phyloP scores from a whole-genome alignment of 129 eudicot genomes.

The Heracleum sosnowskyi region DNA sequence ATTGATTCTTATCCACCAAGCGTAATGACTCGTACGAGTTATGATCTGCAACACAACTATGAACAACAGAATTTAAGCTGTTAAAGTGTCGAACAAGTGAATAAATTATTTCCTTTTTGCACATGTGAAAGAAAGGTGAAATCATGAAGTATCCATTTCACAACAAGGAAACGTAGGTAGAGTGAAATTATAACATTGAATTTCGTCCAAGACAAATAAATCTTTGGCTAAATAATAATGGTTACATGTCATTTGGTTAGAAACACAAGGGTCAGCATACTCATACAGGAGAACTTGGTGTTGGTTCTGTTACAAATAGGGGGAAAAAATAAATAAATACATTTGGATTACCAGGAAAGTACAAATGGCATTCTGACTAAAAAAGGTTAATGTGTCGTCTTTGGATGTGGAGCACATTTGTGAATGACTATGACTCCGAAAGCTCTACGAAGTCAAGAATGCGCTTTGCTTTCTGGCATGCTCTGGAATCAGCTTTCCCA shows the following conservation, averaged over 20 bases:
- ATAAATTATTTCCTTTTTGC: too few relatives aligned
- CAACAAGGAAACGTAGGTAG: too few relatives aligned
- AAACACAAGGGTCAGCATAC: constrained; percentile 14
- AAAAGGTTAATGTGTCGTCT: background rate
- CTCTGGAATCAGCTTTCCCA: constrained; percentile 56
- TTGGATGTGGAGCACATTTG: background rate
- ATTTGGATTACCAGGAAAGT: too few relatives aligned
- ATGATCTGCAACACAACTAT: too few relatives aligned
- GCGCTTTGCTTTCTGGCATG: constrained; percentile 74
- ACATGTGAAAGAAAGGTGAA: too few relatives aligned
- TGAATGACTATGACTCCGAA: background rate
- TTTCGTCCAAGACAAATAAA: background rate
- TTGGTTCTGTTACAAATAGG: background rate
- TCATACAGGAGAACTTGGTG: background rate
- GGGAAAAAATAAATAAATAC: constrained; percentile 10
- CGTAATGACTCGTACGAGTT: too few relatives aligned
- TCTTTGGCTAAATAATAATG: background rate
- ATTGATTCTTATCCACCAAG: too few relatives aligned
- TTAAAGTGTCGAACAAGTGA: too few relatives aligned
- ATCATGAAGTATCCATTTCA: too few relatives aligned
- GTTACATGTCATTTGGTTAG: constrained; percentile 14
- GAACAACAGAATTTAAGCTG: too few relatives aligned
- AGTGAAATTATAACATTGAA: background rate
- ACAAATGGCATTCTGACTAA: too few relatives aligned
- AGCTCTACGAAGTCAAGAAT: constrained; percentile 45